A percentile compares a stretch with the other conserved stretches of the same genome.
phyloP scores from a whole-genome alignment of 108 stramenopile species.

The Cylindrotheca fusiformis region DNA sequence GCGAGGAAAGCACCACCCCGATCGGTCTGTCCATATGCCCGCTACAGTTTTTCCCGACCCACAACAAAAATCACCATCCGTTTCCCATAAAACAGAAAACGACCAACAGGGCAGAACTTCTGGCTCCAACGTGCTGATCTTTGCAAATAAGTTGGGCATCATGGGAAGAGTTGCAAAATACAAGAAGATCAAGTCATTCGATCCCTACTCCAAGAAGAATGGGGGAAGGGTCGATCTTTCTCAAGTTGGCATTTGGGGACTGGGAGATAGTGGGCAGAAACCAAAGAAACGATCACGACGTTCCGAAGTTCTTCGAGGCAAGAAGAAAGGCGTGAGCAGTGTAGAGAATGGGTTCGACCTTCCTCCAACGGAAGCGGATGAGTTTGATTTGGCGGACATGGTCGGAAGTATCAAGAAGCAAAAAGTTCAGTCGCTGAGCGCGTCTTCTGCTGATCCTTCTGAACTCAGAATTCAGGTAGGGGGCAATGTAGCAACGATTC shows the following conservation, averaged over 20 bases:
- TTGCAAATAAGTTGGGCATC: slow-evolving; percentile 6
- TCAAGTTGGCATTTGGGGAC: slow-evolving; percentile 46
- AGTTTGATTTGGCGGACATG: slow-evolving; percentile 57
- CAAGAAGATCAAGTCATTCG: slow-evolving; percentile 65
- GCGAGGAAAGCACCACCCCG: too few relatives aligned
- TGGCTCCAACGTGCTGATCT: too few relatives aligned
- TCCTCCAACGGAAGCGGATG: slow-evolving; percentile 43
- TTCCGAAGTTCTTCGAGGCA: slow-evolving; percentile 28
- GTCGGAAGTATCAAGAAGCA: slow-evolving; percentile 41
- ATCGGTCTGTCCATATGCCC: too few relatives aligned
- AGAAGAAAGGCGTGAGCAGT: slow-evolving; percentile 2
- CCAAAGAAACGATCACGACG: slow-evolving; percentile 45
- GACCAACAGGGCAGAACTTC: too few relatives aligned
- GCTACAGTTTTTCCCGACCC: too few relatives aligned
- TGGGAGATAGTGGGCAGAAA: slow-evolving; percentile 44
- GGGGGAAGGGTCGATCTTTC: slow-evolving; percentile 25
- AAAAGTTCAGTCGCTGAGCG: slow-evolving; percentile 6
- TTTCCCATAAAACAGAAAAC: too few relatives aligned
- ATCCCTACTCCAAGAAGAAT: slow-evolving; percentile 55
- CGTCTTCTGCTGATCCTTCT: neutral
- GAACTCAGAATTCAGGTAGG: neutral
- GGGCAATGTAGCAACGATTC: slow-evolving; percentile 30
- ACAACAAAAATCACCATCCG: neutral
- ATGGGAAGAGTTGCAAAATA: slow-evolving; percentile 66
- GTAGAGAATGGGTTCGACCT: slow-evolving; percentile 29